Base-by-base conservation (phyloP, 108 stramenopile species). In the Poteriospumella lacustris region DNA sequence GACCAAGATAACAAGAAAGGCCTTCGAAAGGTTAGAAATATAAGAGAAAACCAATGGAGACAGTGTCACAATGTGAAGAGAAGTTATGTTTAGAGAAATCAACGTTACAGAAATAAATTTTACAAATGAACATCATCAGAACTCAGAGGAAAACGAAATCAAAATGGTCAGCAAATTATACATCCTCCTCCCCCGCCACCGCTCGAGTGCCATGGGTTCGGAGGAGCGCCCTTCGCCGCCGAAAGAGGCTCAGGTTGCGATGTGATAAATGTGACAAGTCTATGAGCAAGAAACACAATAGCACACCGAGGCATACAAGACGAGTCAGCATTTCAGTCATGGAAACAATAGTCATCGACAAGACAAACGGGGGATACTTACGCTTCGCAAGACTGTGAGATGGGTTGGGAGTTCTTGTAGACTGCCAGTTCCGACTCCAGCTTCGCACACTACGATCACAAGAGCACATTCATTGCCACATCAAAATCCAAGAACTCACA, bases 201-300 rank as follows among this genome's bases (percentile, higher is more conserved):
- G 36, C 60, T 24, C 28, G 60, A 64, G 36, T 64, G 60, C 60
- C 60, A 64, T 64, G 60, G 60, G 36, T 64, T 64, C 5, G 60
- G 60, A 15, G 47, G 47, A 31, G 9, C 60, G 3, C 33, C 36
- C 15, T 33, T 19, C 9, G 60, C 31, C 15, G 60, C 15, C 28
- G 5, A 34, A 12, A 64, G 36, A 31, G 60, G 60, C 31, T 64
- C 60, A 12, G 60, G 60, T 64, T 64, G 60, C 5, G 60, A 64
- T 5, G 28, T 64, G 12, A 64, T 24, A 34, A 31, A 64, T 34
- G 29, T 33, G 29, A 64, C 24, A 33, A 64, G 28, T 33, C 60
- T 64, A 64, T 5, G n/a, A 64, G 36, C 31, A 64, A 64, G 60
- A 12, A 15, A 19, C 9, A 9, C 9, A 52, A 52, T 52, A 52